Evolutionary conservation across 1,139 yeast species (phyloP).

Genomic region (Saccharomycopsis hybrid): DNA sequence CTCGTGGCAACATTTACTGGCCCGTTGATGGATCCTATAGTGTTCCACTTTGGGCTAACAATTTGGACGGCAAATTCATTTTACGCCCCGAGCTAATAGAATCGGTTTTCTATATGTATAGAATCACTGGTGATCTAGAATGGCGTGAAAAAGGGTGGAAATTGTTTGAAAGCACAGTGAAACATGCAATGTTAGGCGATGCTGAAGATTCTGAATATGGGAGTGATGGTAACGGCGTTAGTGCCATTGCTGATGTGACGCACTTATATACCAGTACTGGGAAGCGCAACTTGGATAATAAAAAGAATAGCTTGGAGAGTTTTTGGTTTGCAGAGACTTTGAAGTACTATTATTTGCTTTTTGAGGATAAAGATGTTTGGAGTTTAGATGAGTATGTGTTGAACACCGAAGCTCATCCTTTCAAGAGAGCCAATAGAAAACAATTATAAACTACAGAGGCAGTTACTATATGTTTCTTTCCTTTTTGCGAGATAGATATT

Average conservation of each 20-base stretch:
- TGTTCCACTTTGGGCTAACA: constrained; percentile 34
- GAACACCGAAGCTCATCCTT: constrained; percentile 79
- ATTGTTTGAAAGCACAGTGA: constrained; percentile 47
- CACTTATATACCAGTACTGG: constrained; percentile 29
- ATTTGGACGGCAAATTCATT: constrained; percentile 45
- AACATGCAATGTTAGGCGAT: constrained; percentile 29
- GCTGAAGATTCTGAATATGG: no score
- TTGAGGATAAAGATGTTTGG: constrained; percentile 51
- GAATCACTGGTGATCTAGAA: constrained; percentile 63
- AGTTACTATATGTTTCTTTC: no score
- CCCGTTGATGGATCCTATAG: constrained; percentile 18
- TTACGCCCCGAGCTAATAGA: constrained; percentile 76
- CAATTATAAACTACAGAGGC: no score
- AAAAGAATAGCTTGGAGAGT: constrained; percentile 48
- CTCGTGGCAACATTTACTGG: constrained; percentile 14
- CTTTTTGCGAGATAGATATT: no score
- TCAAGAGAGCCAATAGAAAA: constrained; percentile 32
- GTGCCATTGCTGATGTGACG: constrained; percentile 51
- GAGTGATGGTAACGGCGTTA: constrained; percentile 33
- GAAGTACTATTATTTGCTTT: constrained; percentile 65
- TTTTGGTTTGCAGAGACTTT: constrained; percentile 80
- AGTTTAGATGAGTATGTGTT: constrained; percentile 67
- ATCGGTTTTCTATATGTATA: constrained; percentile 64
- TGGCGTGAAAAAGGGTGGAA: constrained; percentile 71
- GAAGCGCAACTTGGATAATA: constrained; percentile 22